Conservation (phyloP, 148 eudicot species). For the Vaccinium macrocarpon region DNA sequence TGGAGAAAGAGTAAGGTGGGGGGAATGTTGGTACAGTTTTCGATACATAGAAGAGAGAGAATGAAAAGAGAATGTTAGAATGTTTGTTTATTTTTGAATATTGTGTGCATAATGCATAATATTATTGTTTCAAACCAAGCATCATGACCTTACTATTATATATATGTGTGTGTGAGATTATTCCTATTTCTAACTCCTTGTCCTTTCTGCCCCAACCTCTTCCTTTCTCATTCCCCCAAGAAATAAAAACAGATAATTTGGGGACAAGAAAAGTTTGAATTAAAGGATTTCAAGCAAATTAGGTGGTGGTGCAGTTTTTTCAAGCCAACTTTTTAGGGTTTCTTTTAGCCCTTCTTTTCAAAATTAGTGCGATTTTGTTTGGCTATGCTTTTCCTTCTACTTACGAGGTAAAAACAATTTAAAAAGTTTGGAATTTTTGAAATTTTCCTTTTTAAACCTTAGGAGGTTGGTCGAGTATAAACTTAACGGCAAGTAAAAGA, state of each 20-base stretch:
- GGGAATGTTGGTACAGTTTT: background rate
- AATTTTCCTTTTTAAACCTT: background rate
- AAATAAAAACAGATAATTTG: background rate
- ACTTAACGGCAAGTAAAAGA: background rate
- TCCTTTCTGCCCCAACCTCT: conserved; percentile 25
- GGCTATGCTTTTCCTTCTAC: background rate
- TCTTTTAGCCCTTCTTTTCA: background rate
- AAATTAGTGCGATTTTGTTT: background rate
- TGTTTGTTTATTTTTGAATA: background rate
- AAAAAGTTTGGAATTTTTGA: background rate
- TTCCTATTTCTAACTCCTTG: conserved; percentile 42
- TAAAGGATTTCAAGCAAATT: background rate
- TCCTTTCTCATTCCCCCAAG: background rate
- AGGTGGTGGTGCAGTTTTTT: background rate
- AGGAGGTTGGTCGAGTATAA: background rate
- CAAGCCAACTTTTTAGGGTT: background rate
- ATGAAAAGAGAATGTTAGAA: background rate
- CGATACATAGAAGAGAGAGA: conserved; percentile 5
- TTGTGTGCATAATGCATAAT: background rate
- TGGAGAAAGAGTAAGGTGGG: background rate
- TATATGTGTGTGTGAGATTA: conserved; percentile 15
- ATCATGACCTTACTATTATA: background rate
- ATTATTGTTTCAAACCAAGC: background rate
- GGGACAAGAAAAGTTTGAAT: conserved; percentile 8
- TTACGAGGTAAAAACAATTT: background rate